Base-by-base conservation (phyloP, 2,329 filamentous ascomycete species). In the Aspergillus hortae region DNA sequence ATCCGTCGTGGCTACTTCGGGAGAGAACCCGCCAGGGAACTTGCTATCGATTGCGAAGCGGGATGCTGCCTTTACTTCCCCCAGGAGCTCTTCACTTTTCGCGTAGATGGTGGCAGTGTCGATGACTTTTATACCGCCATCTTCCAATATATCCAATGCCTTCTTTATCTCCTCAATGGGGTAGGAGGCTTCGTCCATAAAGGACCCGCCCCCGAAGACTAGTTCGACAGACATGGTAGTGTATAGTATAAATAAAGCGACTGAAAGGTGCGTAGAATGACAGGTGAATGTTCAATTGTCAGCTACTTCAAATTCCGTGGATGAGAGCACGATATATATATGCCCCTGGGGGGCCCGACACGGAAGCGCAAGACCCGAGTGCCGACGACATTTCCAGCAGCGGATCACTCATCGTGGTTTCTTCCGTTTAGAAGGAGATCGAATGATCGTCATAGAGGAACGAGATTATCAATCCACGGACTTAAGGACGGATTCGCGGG, bases 1-100 rank as follows among this genome's bases (percentile, higher is more conserved):
- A 11, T 58, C 51, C 2, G 55, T 53, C 11, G 45, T 54, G 1
- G 52, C 44, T 3, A 42, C 6, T 15, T 40, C 51, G 1, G 51
- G 30, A n/a, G 4, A 11, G 54, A 74, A 73, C 21, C 75, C 75
- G 12, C 68, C 69, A 7, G 59, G 54, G 32, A 71, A 64, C 56
- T 80, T 79, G 44, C 75, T 78, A 61, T 78, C 75, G 57, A 80
- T 69, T 35, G 57, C 64, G 62, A 79, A 79, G 32, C 67, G 59
- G 1, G 72, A 65, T 32, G 69, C 68, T 12, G 72, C 74, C 4
- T 69, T 63, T 30, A 66, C 56, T 15, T 69, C 52, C 45, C 77
- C 76, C 0, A 80, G 67, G 14, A 67, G 61, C 25, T 64, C 61
- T 56, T 80, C 76, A 21, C 71, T 75, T 21, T 70, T 62, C 9